A percentile compares a stretch with the other conserved stretches of the same genome.
Evolutionary conservation across 2,329 filamentous ascomycete species (phyloP).

Genomic region (Sarocladiaceae sp.): DNA sequence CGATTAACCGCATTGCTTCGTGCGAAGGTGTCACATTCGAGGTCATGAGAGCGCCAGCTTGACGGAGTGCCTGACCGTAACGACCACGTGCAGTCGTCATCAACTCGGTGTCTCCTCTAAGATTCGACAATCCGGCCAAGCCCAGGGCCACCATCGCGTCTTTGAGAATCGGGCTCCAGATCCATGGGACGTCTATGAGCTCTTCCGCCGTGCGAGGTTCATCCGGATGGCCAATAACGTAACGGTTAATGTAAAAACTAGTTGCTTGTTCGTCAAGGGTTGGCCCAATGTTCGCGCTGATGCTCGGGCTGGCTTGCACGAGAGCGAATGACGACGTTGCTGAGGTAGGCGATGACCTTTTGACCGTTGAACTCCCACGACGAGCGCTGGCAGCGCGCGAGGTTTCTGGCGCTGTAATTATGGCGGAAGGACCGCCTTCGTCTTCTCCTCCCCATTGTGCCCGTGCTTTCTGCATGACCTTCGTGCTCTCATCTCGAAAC

Average conservation of each 20-base stretch:
- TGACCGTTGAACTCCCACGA: background rate
- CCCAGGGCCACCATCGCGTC: conserved; percentile 54
- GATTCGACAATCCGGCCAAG: conserved; percentile 52
- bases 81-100: conserved; percentile 43
- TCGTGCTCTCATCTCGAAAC: conserved; percentile 63
- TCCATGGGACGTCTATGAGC: conserved; percentile 30
- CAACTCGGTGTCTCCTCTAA: conserved; percentile 42
- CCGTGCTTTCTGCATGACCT: conserved; percentile 56
- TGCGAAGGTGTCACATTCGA: conserved; percentile 28
- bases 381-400: background rate
- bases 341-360: background rate
- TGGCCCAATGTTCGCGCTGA: conserved; percentile 27
- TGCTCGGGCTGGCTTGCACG: conserved; percentile 9
- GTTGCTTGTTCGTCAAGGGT: conserved; percentile 43
- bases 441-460: conserved; percentile 41
- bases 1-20: conserved; percentile 44
- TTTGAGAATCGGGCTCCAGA: conserved; percentile 35
- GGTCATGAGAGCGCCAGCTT: conserved; percentile 38
- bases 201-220: conserved; percentile 37
- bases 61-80: conserved; percentile 49
- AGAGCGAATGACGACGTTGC: background rate
- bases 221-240: conserved; percentile 47
- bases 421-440: background rate
- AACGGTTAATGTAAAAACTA: conserved; percentile 47
- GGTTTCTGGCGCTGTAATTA: background rate